Evolutionary conservation across 768 basidiomycete genomes (phyloP).

Genomic region (Lentinula detonsa): DNA sequence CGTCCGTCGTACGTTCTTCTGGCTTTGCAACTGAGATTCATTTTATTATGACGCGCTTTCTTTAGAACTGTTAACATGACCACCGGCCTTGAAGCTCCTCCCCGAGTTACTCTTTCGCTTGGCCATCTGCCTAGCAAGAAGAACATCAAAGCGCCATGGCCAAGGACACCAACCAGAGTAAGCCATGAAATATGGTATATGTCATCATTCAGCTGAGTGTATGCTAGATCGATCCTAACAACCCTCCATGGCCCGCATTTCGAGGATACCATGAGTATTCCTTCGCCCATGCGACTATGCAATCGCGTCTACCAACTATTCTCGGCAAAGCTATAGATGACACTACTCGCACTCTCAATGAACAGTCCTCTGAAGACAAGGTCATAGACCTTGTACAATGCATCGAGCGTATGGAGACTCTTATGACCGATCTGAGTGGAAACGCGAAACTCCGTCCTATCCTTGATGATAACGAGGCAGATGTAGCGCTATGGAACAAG

Average conservation of each 20-base stretch:
- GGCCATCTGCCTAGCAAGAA: conserved; percentile 72
- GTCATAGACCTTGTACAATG: conserved; percentile 81
- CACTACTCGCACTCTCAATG: conserved; percentile 81
- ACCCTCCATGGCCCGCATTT: conserved; percentile 74
- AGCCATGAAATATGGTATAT: conserved; percentile 7
- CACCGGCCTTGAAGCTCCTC: conserved; percentile 18
- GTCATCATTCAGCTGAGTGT: neutral
- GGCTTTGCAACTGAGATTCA: neutral
- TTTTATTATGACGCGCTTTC: neutral
- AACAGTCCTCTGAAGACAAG: conserved; percentile 74
- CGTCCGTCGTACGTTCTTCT: neutral
- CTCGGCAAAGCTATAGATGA: conserved; percentile 95
- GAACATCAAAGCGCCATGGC: conserved; percentile 67
- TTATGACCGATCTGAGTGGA: conserved; percentile 82
- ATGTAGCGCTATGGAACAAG: conserved; percentile 90
- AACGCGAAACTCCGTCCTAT: conserved; percentile 85
- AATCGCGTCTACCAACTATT: conserved; percentile 91
- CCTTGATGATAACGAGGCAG: conserved; percentile 85
- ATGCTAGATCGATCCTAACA: conserved; percentile 69
- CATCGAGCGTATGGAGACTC: conserved; percentile 83
- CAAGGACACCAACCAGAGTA: conserved; percentile 68
- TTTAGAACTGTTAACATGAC: neutral
- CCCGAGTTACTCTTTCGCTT: conserved; percentile 64
- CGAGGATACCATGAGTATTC: conserved; percentile 77
- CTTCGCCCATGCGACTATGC: conserved; percentile 92